Evolutionary conservation across 1,284 basidiomycete genomes (phyloP), one percentile per base, ranked within the genome.

Genomic region (Malassezia dermatis): DNA sequence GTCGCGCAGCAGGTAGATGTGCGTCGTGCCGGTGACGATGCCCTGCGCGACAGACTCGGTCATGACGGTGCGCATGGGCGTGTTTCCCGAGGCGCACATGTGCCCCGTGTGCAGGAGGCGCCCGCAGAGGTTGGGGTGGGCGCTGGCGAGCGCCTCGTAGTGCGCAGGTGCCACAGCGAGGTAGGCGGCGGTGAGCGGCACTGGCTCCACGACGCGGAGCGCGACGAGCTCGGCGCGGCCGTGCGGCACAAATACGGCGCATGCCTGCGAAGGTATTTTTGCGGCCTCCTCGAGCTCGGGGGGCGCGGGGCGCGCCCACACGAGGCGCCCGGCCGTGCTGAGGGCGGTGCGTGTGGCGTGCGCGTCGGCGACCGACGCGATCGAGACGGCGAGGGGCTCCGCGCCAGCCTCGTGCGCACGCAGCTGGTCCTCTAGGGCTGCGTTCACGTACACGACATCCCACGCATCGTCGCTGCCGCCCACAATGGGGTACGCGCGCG

Each of bases 21-120:
- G 54, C 13, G 69, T 28, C 11, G 69, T 26, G 11, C 51, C 56
- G 1, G 47, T 39, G 21, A 69, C 64, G 35, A 61, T 37, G 21
- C 64, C 70, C 46, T 73, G 70, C 3, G 65, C 59, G 21, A 70
- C 49, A 6, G 70, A 69, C 45, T 73, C 69, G 13, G 59, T 57
- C 64, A 69, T 65, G 19, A 67, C 53, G 27, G 3, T 49, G 47
- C 1, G 51, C 45, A 0, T 30, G 19, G 12, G 44, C 19, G 15
- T 43, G 49, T 2, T 60, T 41, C 24, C 50, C 51, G 17, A 59
- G 41, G 17, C 52, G 51, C 11, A 66, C 15, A 2, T 53, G 3
- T 7, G 63, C 62, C 64, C 63, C 28, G 66, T 60, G 7, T 60
- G 60, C 17, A 67, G 30, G 42, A 71, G 52, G 15, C 48, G 53